These are phyloP conservation scores for Paramecium pentaurelia DNA, from an alignment of 73 alveolate species.

Conservation along the genomic window DNA sequence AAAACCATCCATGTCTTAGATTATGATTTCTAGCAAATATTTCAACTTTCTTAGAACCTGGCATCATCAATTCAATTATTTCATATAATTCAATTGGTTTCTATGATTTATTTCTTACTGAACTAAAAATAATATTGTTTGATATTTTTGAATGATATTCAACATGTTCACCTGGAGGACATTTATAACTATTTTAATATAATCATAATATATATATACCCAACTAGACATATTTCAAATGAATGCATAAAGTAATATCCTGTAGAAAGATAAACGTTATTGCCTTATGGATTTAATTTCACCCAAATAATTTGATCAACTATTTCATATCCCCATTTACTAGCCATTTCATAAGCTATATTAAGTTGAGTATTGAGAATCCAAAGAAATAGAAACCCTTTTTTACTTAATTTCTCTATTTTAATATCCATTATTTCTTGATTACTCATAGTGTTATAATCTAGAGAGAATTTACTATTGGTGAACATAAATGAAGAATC, in stretches of 20 bases:
- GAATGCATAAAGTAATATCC: conserved; percentile 91
- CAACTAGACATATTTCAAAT: conserved; percentile 56
- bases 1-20: conserved; percentile 85
- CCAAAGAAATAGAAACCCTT: conserved; percentile 88
- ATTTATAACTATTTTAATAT: conserved; percentile 76
- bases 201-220: conserved; percentile 15
- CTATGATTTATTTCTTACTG: conserved; percentile 80
- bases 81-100: conserved; percentile 85
- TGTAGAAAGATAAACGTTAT: conserved; percentile 78
- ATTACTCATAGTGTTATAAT: conserved; percentile 83
- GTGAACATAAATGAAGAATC: conserved; percentile 90
- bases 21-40: conserved; percentile 88
- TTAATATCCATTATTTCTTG: conserved; percentile 82
- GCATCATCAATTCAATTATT: conserved; percentile 82
- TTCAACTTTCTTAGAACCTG: conserved; percentile 84
- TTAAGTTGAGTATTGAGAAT: conserved; percentile 78
- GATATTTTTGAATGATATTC: conserved; percentile 77
- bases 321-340: conserved; percentile 92
- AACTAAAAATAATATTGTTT: conserved; percentile 75
- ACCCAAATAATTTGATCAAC: conserved; percentile 88
- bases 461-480: conserved; percentile 79
- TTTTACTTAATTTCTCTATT: conserved; percentile 76
- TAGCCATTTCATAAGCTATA: conserved; percentile 82
- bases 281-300: conserved; percentile 71
- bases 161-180: conserved; percentile 75